Conservation (phyloP, 1,139 yeast genomes). For the Blastobotrys raffinosifermentans region DNA sequence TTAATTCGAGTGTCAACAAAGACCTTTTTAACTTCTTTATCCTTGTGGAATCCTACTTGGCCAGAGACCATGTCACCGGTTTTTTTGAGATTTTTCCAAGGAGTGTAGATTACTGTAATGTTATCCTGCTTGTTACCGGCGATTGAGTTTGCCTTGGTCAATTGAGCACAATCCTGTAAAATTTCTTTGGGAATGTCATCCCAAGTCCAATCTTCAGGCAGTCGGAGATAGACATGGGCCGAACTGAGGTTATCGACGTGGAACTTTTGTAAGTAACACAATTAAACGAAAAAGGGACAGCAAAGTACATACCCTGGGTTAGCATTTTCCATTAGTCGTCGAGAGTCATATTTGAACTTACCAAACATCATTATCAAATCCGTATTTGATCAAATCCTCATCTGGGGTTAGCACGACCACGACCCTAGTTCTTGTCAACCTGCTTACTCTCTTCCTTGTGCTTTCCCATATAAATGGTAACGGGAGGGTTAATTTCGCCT, state of each 20-base stretch:
- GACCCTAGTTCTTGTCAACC: background rate
- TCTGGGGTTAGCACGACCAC: conserved; percentile 27
- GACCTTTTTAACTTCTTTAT: conserved; percentile 50
- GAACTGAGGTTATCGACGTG: conserved; percentile 77
- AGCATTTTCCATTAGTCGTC: too few species aligned
- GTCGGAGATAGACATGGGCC: conserved; percentile 72
- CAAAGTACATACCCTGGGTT: conserved; percentile 4
- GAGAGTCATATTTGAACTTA: conserved; percentile 16
- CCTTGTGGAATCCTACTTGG: conserved; percentile 65
- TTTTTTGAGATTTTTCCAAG: conserved; percentile 66
- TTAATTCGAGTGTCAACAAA: conserved; percentile 57
- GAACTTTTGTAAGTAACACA: conserved; percentile 35
- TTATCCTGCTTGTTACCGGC: conserved; percentile 71
- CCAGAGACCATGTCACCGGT: conserved; percentile 79
- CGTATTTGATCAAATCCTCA: conserved; percentile 64
- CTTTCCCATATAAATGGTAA: conserved; percentile 61
- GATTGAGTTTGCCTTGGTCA: conserved; percentile 76
- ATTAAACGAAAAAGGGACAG: background rate
- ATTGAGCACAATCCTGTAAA: conserved; percentile 59
- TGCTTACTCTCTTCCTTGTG: conserved; percentile 59
- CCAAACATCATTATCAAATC: conserved; percentile 70
- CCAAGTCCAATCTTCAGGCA: conserved; percentile 40
- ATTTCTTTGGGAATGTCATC: conserved; percentile 49
- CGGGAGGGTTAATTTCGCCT: conserved; percentile 27
- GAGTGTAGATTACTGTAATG: conserved; percentile 67